Evolutionary conservation across 805 yeast genomes (phyloP).

Genomic region (Saccharomycodes ludwigii): DNA sequence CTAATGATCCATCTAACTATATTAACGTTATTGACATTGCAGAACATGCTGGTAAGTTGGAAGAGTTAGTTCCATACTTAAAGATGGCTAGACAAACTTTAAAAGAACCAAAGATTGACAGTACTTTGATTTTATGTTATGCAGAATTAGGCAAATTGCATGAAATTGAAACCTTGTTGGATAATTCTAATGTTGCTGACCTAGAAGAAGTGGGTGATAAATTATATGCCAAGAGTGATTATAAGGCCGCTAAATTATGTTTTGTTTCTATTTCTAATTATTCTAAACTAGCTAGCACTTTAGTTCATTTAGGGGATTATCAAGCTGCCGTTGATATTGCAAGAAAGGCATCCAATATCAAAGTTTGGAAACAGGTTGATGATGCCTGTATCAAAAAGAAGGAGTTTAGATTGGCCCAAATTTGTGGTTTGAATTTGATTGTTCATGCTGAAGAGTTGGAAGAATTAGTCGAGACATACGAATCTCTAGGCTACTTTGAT

Average conservation of each 20-base stretch:
- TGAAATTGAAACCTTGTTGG: conserved; percentile 77
- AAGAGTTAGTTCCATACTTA: conserved; percentile 78
- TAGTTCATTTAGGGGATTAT: conserved; percentile 83
- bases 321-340: conserved; percentile 98
- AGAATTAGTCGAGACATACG: conserved; percentile 78
- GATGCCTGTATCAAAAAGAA: conserved; percentile 90
- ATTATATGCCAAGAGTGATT: conserved; percentile 67
- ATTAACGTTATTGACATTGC: conserved; percentile 89
- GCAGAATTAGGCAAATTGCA: conserved; percentile 64
- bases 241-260: conserved; percentile 85
- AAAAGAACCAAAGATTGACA: conserved; percentile 88
- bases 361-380: conserved; percentile 96
- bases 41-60: conserved; percentile 92
- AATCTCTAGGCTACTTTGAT: conserved; percentile 79
- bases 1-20: conserved; percentile 82
- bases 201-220: conserved; percentile 87
- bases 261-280: conserved; percentile 83
- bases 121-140: conserved; percentile 77
- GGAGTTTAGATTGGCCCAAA: conserved; percentile 94
- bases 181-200: conserved; percentile 86
- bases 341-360: conserved; percentile 86
- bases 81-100: conserved; percentile 83
- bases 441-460: conserved; percentile 96
- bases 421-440: conserved; percentile 94
- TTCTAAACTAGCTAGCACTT: conserved; percentile 91